Base-by-base conservation (phyloP, 306 rosid genomes). In the Rosa rugosa region DNA sequence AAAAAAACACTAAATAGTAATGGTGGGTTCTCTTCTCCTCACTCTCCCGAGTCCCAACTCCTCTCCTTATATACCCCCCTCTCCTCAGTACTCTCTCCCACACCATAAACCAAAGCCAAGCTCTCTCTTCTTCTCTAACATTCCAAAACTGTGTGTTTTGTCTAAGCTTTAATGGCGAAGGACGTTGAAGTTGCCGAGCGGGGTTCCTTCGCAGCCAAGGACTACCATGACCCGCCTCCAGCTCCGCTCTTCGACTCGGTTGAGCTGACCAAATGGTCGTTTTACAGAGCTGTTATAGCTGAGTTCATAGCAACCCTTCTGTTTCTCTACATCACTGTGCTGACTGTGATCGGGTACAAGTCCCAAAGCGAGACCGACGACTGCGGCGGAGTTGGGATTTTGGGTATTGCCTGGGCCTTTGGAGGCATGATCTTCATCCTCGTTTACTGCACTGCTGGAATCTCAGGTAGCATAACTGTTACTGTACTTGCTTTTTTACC, bases 341-440 rank as follows among this genome's bases (percentile, higher is more conserved):
- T 90, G 25, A 95, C 99, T 0, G 99, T 95, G 1, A 95, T 92
- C 42, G 98, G 99, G 8, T 86, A 95, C 90, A 92, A 78, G 53
- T 57, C 60, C 80, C 93, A 94, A 84, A 56, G 42, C 65, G 91
- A 94, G 54, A 1, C 44, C 9, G 59, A 13, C 16, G 89, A 86
- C 71, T 91, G 99, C 65, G 91, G 86, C 5, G 97, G 97, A 1
- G 99, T 95, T 60, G 98, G 99, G 14, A 41, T 76, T 75, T 94
- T 95, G 5, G 99, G 99, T 0, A 87, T 95, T 77, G 96, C 99
- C 10, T 95, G 98, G 98, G 92, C 99, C 31, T 95, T 95, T 45
- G 99, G 99, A 6, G 99, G 99, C 90, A 95, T 95, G 99, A 95
- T 95, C 85, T 95, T 93, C 79, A 62, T 93, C 65, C 97, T 95